phyloP scores from a whole-genome alignment of 352 stramenopile genomes.

The Aphanomyces stellatus region DNA sequence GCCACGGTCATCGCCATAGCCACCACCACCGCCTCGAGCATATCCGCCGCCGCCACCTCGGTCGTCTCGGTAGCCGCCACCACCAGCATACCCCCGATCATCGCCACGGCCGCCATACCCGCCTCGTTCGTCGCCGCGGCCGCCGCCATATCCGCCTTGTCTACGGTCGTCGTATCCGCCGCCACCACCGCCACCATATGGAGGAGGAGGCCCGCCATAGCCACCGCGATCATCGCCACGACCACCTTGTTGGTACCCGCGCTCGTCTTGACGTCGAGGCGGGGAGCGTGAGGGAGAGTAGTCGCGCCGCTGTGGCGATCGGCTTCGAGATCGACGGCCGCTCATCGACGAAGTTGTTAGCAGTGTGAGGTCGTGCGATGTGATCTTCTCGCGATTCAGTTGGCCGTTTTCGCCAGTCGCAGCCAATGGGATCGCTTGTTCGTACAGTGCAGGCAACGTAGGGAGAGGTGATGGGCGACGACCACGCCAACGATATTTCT shows the following conservation, averaged over 20 bases:
- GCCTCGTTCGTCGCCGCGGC: not conserved
- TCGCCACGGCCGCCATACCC: not conserved
- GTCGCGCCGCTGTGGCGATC: not conserved
- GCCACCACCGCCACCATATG: not conserved
- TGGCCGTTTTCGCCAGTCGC: not conserved
- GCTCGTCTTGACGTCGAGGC: not conserved
- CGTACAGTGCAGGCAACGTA: not conserved
- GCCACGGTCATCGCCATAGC: not conserved
- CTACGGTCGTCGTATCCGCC: not conserved
- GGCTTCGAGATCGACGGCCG: not conserved
- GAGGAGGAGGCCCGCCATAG: not conserved
- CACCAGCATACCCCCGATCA: not conserved
- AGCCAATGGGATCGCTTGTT: not conserved
- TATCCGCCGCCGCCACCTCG: not conserved
- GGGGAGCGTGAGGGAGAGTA: constrained; percentile 4
- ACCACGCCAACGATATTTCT: not conserved
- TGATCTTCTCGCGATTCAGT: not conserved
- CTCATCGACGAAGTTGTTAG: not conserved
- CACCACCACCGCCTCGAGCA: not conserved
- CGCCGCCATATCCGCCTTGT: not conserved
- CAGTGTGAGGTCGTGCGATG: not conserved
- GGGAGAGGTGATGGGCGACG: not conserved
- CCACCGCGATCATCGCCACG: not conserved
- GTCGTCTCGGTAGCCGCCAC: not conserved
- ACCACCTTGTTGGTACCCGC: not conserved